Evolutionary conservation across 192 early-diverging fungal genomes (phyloP), one percentile per base, ranked within the genome.

Genomic region (Coemansia sp.): DNA sequence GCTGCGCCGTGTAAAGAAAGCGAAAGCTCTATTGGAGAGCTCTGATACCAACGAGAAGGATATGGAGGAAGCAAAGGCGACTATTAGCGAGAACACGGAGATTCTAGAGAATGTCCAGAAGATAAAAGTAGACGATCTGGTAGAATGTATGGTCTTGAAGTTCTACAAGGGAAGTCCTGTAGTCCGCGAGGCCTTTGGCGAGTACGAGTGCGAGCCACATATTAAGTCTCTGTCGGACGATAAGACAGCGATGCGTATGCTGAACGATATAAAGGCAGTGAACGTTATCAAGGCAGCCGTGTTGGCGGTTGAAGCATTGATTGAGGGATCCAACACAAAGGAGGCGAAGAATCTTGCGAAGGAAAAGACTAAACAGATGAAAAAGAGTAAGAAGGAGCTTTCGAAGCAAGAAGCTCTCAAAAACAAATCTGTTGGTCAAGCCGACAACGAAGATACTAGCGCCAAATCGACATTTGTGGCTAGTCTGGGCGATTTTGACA

Each of bases 381-480:
- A 2, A 38, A 41, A 19, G 16, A n/a, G 40, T 1, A 38, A 16
- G n/a, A 37, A 19, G 2, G 42, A 54, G 11, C 19, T 58, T 9
- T 8, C 16, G 39, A 32, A 17, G 7, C 46, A 45, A 14, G 14
- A 50, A 10, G n/a, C 39, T 7, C 32, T 59, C 38, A 14, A 54
- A 25, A 22, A 25, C 10, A 54, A 25, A 14, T 14, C 25, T 20
- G 51, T 9, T 8, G 13, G 44, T 45, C 20, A 54, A 10, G 40
- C 38, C 13, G 7, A 16, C 38, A 59, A 41, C 25, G 19, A 14
- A 7, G 62, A 56, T 43, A 53, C 49, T 2, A 46, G 42, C 4
- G 17, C 63, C 7, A 54, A 54, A 14, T 76, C 74, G 17, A 70
- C 46, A 11, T 81, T 73, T 70, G 67, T 81, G 43, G 49, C 46